Percentiles rank a stretch among this genome's conserved stretches.
These are phyloP conservation scores for Cyclotella sp. DNA, from an alignment of 108 stramenopile genomes.

Conservation along the genomic window DNA sequence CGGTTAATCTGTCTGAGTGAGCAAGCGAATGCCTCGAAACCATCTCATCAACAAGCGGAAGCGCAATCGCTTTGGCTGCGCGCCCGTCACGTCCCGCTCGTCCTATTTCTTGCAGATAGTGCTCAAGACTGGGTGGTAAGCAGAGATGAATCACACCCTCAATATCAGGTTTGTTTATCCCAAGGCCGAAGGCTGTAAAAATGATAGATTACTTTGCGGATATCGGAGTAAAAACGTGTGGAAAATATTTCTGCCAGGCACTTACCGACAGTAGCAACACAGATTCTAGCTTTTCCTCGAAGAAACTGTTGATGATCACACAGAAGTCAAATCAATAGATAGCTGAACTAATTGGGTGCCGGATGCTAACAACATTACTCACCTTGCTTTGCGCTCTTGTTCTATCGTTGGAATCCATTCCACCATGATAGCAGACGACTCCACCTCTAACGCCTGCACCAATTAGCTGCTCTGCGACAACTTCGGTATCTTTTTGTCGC, in stretches of 20 bases:
- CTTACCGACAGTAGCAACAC: conserved; percentile 87
- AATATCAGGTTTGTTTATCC: conserved; percentile 97
- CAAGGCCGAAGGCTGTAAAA: conserved; percentile 92
- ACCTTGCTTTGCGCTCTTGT: conserved; percentile 80
- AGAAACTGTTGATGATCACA: conserved; percentile 59
- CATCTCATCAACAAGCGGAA: conserved; percentile 79
- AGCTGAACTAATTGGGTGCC: neutral
- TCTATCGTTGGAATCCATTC: conserved; percentile 81
- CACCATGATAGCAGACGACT: conserved; percentile 88
- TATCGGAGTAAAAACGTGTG: neutral
- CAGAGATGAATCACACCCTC: conserved; percentile 88
- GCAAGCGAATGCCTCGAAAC: conserved; percentile 75
- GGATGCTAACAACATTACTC: conserved; percentile 11
- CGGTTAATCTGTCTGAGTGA: conserved; percentile 74
- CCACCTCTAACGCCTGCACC: conserved; percentile 70
- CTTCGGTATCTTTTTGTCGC: conserved; percentile 89
- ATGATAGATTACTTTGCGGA: neutral
- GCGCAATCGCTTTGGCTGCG: conserved; percentile 73
- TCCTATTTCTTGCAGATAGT: conserved; percentile 97
- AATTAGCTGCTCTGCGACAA: conserved; percentile 77
- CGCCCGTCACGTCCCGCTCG: conserved; percentile 96
- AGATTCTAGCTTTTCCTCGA: conserved; percentile 88
- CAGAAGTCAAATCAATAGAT: neutral
- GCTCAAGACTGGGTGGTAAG: conserved; percentile 90
- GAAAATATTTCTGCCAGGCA: neutral